A percentile compares a stretch with the other conserved stretches of the same genome.
These are phyloP conservation scores for Candida piceae DNA, from an alignment of 805 yeast species.

Conservation along the genomic window DNA sequence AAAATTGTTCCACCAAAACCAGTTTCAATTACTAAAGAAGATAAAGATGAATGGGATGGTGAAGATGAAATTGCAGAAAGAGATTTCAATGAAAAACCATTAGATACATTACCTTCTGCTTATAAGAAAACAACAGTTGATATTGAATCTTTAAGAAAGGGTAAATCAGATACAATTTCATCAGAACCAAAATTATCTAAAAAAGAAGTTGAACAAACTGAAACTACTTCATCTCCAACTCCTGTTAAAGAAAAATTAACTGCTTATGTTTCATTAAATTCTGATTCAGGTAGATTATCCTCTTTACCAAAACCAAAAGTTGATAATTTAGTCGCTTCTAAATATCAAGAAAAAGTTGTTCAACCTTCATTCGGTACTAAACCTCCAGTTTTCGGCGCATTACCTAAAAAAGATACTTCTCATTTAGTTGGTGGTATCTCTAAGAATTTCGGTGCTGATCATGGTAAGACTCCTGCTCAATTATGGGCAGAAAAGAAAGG, in stretches of 20 bases:
- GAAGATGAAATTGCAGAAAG: constrained; percentile 53
- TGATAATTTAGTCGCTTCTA: constrained; percentile 43
- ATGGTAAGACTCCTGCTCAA: constrained; percentile 92
- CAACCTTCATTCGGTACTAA: constrained; percentile 32
- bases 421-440: constrained; percentile 55
- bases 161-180: constrained; percentile 41
- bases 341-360: constrained; percentile 35
- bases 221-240: constrained; percentile 39
- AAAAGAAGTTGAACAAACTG: constrained; percentile 42
- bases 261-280: constrained; percentile 24
- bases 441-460: constrained; percentile 56
- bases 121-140: constrained; percentile 64
- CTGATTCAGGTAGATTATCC: constrained; percentile 44
- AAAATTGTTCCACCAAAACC: constrained; percentile 18
- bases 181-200: constrained; percentile 27
- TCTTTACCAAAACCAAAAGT: constrained; percentile 62
- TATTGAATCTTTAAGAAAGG: constrained; percentile 48
- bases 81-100: constrained; percentile 46
- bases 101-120: constrained; percentile 53
- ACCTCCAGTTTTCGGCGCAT: constrained; percentile 25
- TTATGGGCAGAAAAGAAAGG: constrained; percentile 92
- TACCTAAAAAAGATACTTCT: constrained; percentile 34
- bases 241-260: constrained; percentile 40
- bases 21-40: constrained; percentile 12
- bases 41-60: constrained; percentile 66